phyloP scores from a whole-genome alignment of 2,329 filamentous ascomycete species.

The Beauveria caledonica region DNA sequence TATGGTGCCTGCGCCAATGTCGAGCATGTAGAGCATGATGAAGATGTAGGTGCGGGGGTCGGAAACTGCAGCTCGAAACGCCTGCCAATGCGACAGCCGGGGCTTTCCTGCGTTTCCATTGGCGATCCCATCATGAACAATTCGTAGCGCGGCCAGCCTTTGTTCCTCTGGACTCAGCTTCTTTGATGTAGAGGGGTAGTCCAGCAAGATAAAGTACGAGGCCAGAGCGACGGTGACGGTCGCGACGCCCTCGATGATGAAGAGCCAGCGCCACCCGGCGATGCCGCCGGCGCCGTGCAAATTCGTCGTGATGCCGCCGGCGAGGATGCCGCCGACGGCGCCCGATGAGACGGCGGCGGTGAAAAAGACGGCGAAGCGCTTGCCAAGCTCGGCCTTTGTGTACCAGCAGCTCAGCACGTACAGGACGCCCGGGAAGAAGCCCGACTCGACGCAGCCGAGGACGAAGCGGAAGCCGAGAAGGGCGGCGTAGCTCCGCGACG shows the following conservation, averaged over 20 bases:
- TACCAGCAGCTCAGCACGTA: constrained; percentile 51
- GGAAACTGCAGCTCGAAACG: constrained; percentile 26
- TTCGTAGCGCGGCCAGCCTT: constrained; percentile 50
- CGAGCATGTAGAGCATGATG: constrained; percentile 40
- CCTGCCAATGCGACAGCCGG: constrained; percentile 22
- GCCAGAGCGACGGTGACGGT: constrained; percentile 42
- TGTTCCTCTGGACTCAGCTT: constrained; percentile 56
- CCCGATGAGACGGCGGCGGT: constrained; percentile 46
- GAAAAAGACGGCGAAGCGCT: constrained; percentile 47
- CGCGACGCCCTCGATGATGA: constrained; percentile 57
- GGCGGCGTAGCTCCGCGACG: constrained; percentile 37
- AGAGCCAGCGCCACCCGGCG: constrained; percentile 51
- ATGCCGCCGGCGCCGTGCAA: constrained; percentile 56
- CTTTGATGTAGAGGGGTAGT: constrained; percentile 53
- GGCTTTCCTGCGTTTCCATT: constrained; percentile 22
- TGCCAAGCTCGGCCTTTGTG: constrained; percentile 45
- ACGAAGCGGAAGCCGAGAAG: constrained; percentile 40
- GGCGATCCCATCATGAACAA: constrained; percentile 40
- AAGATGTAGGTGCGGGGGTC: constrained; percentile 42
- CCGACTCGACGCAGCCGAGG: constrained; percentile 48
- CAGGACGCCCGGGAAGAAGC: constrained; percentile 48
- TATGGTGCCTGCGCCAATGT: constrained; percentile 36
- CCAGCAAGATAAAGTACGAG: constrained; percentile 54
- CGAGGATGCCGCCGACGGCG: constrained; percentile 50
- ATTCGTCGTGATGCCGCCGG: constrained; percentile 46